phyloP scores from a whole-genome alignment of 345 rosid genomes.

The Salix suchowensis region DNA sequence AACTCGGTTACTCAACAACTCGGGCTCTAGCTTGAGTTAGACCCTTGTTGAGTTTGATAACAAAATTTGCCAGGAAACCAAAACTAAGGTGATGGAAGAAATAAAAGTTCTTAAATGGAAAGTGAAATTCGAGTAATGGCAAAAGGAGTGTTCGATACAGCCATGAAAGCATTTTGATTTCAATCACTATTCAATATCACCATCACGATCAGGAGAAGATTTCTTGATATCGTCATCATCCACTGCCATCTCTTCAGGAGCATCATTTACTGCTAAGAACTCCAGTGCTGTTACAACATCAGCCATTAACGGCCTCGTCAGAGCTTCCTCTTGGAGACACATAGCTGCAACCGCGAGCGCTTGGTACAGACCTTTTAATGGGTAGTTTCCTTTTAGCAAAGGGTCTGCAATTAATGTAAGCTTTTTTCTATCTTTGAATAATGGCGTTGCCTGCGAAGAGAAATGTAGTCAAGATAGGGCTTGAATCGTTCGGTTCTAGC shows the following conservation, averaged over 20 bases:
- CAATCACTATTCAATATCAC: background rate
- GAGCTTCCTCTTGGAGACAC: constrained; percentile 78
- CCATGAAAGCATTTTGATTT: background rate
- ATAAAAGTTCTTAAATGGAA: too few relatives aligned
- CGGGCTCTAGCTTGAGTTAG: too few relatives aligned
- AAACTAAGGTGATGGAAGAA: too few relatives aligned
- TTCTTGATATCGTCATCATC: constrained; percentile 1
- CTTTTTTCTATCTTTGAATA: constrained; percentile 59
- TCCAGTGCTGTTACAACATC: constrained; percentile 80
- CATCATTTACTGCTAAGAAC: constrained; percentile 36
- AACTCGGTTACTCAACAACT: too few relatives aligned
- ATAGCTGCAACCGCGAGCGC: constrained; percentile 79
- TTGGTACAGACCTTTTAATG: constrained; percentile 53
- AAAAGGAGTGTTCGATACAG: too few relatives aligned
- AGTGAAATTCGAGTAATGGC: too few relatives aligned
- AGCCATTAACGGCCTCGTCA: constrained; percentile 60
- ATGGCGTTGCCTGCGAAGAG: constrained; percentile 53
- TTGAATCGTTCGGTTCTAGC: too few relatives aligned
- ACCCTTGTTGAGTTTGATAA: too few relatives aligned
- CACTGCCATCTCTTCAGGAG: constrained; percentile 12
- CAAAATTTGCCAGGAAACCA: too few relatives aligned
- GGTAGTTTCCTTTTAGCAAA: constrained; percentile 50
- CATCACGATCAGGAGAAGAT: constrained; percentile 1
- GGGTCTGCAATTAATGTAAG: constrained; percentile 67
- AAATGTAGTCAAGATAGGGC: background rate